Conservation (phyloP, 2,329 filamentous ascomycete genomes). For the Xylariales sp. region DNA sequence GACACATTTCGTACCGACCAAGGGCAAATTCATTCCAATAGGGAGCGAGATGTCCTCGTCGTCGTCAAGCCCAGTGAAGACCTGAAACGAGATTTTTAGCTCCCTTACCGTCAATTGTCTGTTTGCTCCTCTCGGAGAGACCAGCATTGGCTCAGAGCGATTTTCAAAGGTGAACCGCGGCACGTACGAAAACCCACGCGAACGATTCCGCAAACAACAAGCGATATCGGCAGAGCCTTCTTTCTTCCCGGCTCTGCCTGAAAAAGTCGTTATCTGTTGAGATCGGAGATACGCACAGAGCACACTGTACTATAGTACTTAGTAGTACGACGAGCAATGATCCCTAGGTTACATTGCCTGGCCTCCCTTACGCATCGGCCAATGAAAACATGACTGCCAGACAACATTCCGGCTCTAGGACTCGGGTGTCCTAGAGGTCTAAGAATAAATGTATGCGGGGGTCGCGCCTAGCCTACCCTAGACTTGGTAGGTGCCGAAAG, state of each 20-base stretch:
- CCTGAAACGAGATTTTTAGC: no score
- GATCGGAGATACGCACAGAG: no score
- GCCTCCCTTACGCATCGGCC: constrained; percentile 1
- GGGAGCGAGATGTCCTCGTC: neutral
- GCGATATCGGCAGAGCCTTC: constrained; percentile 29
- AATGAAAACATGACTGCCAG: constrained; percentile 4
- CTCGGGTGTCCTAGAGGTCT: constrained; percentile 1
- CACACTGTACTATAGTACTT: no score
- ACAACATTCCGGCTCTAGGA: neutral
- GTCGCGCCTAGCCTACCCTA: constrained; percentile 6
- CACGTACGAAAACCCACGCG: neutral
- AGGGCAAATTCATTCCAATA: neutral
- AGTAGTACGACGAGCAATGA: neutral
- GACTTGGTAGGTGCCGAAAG: constrained; percentile 5
- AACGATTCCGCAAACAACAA: neutral
- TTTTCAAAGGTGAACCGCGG: neutral
- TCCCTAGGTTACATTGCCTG: constrained; percentile 19
- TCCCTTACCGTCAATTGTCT: neutral
- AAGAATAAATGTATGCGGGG: constrained; percentile 7
- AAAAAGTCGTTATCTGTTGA: constrained; percentile 21
- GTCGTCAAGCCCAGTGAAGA: no score
- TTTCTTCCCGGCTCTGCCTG: constrained; percentile 9
- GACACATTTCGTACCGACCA: neutral
- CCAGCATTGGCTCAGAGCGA: neutral
- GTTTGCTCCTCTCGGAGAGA: neutral